Conservation (phyloP, 1,284 basidiomycete genomes). For the Takashimella koratensis region DNA sequence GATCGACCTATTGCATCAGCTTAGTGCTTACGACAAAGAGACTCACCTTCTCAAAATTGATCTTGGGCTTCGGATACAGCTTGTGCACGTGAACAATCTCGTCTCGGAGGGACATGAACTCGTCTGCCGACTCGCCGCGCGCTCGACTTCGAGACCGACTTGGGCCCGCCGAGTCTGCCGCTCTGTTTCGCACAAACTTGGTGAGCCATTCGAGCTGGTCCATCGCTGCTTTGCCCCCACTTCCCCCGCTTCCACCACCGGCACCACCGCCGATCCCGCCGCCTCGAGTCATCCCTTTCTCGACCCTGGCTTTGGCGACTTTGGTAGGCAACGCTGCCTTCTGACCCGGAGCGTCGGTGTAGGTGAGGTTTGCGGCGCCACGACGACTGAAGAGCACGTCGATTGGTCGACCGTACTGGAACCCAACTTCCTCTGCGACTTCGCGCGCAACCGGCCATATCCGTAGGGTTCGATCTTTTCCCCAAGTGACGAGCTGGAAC, state of each 20-base stretch:
- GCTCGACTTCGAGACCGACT: constrained; percentile 7
- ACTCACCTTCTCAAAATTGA: constrained; percentile 77
- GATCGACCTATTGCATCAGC: constrained; percentile 60
- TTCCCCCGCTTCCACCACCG: neutral
- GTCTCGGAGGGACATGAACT: constrained; percentile 64
- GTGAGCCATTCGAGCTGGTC: constrained; percentile 50
- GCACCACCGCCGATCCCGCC: constrained; percentile 18
- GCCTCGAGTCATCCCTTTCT: constrained; percentile 48
- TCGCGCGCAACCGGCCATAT: constrained; percentile 84
- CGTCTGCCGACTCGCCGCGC: constrained; percentile 28
- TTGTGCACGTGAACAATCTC: constrained; percentile 78
- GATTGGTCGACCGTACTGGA: constrained; percentile 53
- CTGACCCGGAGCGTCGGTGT: constrained; percentile 24
- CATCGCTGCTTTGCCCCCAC: constrained; percentile 22
- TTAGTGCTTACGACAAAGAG: neutral
- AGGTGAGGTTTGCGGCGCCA: constrained; percentile 46
- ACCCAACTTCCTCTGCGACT: constrained; percentile 50
- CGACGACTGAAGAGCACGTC: constrained; percentile 53
- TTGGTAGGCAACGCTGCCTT: neutral
- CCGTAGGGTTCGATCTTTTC: constrained; percentile 84
- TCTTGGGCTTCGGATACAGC: constrained; percentile 63
- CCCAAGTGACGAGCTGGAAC: constrained; percentile 95
- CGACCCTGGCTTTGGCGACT: constrained; percentile 12
- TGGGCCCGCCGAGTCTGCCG: neutral
- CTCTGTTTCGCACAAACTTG: constrained; percentile 39